Evolutionary conservation across 2,329 filamentous ascomycete species (phyloP), one percentile per base, ranked within the genome.

Genomic region (Fusarium chaquense): DNA sequence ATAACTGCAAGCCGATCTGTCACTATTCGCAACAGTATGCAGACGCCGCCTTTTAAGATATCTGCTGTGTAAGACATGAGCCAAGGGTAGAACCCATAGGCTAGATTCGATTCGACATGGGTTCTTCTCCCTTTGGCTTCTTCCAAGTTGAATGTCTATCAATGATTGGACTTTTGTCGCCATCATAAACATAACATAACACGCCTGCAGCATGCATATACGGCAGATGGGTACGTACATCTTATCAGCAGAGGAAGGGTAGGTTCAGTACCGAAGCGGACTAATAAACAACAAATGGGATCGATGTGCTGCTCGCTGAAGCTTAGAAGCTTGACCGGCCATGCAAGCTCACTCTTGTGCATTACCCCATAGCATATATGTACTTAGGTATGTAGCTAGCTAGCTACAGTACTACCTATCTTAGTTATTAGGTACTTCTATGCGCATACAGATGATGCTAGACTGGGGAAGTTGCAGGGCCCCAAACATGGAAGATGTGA

Each of bases 1-100:
- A 38, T 53, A 28, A 18, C 51, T 49, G 63, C 54, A 69, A 61
- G 51, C 64, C 67, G 55, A 64, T 45, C 49, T 57, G 55, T 52
- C 50, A 63, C n/a, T 16, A 28, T 41, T 40, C 33, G 32, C 26
- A 52, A 36, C 35, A 56, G 70, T 69, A 22, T 40, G 11, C 13
- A 63, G 55, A 53, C 35, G 33, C 22, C 35, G 33, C 22, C 24
- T 30, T 41, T 32, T 35, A 49, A 47, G 43, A 54, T 51, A 38
- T 51, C 43, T 50, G 36, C 52, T n/a, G n/a, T 67, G 52, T 44
- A 52, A 69, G 66, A 67, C 67, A 70, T 66, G 24, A 28, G 53
- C 50, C 28, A 51, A 50, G 35, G 44, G n/a, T 18, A 43, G 58
- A 12, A 13, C 41, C 45, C 40, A 11, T 24, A 32, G 47, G 26